These are phyloP conservation scores for Rhodomyrtus psidioides DNA, from an alignment of 441 rosid genomes.

Conservation along the genomic window DNA sequence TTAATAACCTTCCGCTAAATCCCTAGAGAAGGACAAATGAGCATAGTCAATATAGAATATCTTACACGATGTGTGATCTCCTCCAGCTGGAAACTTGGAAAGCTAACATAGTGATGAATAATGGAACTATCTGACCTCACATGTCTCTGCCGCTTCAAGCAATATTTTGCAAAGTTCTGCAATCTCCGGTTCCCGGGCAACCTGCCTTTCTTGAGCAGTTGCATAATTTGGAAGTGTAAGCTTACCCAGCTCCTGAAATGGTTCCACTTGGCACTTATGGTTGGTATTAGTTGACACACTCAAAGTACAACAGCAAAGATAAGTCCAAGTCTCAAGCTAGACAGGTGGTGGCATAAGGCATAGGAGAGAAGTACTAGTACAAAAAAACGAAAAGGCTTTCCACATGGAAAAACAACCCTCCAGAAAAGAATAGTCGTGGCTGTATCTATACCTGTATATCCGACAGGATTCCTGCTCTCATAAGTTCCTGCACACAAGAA, in stretches of 20 bases:
- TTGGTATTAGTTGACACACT: not conserved
- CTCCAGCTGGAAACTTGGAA: not conserved
- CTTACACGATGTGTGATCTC: not conserved
- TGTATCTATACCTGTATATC: conserved; percentile 38
- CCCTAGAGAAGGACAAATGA: conserved; percentile 37
- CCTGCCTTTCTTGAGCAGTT: conserved; percentile 46
- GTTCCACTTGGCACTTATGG: not conserved
- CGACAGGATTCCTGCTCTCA: conserved; percentile 65
- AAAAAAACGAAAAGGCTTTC: not conserved
- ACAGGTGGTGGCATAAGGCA: not conserved
- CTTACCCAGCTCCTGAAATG: conserved; percentile 41
- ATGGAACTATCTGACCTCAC: conserved; percentile 52
- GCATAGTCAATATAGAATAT: not conserved
- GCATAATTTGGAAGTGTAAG: conserved; percentile 51
- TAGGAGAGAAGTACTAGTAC: not conserved
- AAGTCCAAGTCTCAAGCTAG: not conserved
- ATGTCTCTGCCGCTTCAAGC: conserved; percentile 74
- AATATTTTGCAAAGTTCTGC: conserved; percentile 36
- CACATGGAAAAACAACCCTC: not conserved
- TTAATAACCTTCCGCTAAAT: conserved; percentile 77
- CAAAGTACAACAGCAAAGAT: not conserved
- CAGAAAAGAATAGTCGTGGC: not conserved
- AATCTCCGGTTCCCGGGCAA: conserved; percentile 29
- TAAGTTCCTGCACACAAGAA: conserved; percentile 76
- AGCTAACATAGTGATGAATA: not conserved